Evolutionary conservation across 2,329 filamentous ascomycete genomes (phyloP).

Genomic region (Coleophoma cylindrospora): DNA sequence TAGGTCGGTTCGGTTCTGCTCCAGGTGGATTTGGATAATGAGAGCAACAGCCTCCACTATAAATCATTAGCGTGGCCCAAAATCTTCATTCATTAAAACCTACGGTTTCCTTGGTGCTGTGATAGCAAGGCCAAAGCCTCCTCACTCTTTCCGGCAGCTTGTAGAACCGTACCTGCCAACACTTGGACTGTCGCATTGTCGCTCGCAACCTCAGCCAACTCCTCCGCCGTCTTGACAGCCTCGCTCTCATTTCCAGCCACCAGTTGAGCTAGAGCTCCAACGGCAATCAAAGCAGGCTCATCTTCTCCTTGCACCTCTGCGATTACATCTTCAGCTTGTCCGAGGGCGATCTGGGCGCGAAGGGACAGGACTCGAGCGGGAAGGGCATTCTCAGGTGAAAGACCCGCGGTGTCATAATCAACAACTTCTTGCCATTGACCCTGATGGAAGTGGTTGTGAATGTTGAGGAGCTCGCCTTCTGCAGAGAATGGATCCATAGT

Average conservation of each 20-base stretch:
- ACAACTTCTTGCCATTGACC: constrained; percentile 84
- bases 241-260: constrained; percentile 53
- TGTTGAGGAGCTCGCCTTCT: constrained; percentile 67
- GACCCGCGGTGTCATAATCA: constrained; percentile 76
- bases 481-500: constrained; percentile 66
- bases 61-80: neutral
- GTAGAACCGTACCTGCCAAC: constrained; percentile 74
- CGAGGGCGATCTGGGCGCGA: constrained; percentile 78
- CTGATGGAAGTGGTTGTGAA: constrained; percentile 67
- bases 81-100: constrained; percentile 21
- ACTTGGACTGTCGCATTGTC: constrained; percentile 82
- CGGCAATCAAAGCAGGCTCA: constrained; percentile 70
- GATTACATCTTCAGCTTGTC: constrained; percentile 69
- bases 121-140: constrained; percentile 75
- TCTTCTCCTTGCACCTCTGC: constrained; percentile 60
- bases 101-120: constrained; percentile 83
- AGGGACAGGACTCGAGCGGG: constrained; percentile 74
- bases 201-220: constrained; percentile 58
- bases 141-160: constrained; percentile 75
- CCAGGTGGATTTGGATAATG: constrained; percentile 86
- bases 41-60: constrained; percentile 73
- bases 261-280: constrained; percentile 70
- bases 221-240: constrained; percentile 59
- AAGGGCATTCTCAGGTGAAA: constrained; percentile 73
- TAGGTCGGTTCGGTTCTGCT: constrained; percentile 87